phyloP scores from a whole-genome alignment of 2,329 filamentous ascomycete genomes.

The Colletotrichum tabaci region DNA sequence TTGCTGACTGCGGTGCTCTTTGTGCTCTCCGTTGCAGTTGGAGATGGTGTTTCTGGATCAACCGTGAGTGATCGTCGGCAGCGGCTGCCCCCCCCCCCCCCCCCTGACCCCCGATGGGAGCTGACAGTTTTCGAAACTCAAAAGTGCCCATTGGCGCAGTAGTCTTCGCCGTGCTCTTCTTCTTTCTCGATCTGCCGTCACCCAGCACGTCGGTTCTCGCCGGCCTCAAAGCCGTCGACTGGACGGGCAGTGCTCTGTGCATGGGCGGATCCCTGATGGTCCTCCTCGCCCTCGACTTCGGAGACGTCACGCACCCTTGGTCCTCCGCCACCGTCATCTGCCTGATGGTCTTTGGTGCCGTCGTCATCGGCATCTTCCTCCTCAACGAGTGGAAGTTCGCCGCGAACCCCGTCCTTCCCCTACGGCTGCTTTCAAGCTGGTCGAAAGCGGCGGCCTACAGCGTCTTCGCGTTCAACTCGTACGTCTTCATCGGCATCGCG shows the following conservation, averaged over 20 bases:
- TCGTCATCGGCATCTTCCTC: constrained; percentile 56
- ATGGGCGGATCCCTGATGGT: constrained; percentile 53
- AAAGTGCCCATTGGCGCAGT: constrained; percentile 49
- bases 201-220: constrained; percentile 74
- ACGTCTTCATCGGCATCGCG: constrained; percentile 76
- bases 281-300: constrained; percentile 50
- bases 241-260: constrained; percentile 57
- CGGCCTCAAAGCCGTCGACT: constrained; percentile 74
- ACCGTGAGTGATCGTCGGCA: constrained; percentile 39
- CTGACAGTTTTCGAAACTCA: constrained; percentile 49
- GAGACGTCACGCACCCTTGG: constrained; percentile 82
- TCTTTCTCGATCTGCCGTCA: constrained; percentile 74
- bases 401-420: constrained; percentile 57
- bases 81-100: no score
- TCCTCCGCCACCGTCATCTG: constrained; percentile 68
- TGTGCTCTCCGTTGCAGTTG: constrained; percentile 47
- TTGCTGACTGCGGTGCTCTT: constrained; percentile 61
- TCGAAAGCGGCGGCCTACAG: constrained; percentile 75
- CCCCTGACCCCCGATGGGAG: neutral
- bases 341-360: constrained; percentile 65
- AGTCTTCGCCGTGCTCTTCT: constrained; percentile 48
- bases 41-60: constrained; percentile 63
- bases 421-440: constrained; percentile 59
- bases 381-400: constrained; percentile 50
- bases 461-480: constrained; percentile 76